Evolutionary conservation across 768 basidiomycete genomes (phyloP).

Genomic region (Termitomyces sp.): DNA sequence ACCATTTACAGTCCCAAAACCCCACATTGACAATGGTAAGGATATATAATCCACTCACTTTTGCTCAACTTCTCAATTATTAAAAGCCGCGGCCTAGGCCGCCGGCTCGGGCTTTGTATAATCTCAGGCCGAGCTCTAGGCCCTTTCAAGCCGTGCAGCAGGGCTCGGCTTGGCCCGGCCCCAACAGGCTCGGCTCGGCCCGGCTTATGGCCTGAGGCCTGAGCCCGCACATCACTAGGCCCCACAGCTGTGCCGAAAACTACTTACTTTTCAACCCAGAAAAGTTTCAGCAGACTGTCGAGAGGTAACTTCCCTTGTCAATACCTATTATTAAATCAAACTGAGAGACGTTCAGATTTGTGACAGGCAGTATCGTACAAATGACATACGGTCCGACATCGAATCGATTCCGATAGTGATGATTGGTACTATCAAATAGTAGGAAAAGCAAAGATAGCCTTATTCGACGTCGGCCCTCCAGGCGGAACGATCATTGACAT

Average conservation of each 20-base stretch:
- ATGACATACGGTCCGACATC: constrained; percentile 18
- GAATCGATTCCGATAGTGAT: constrained; percentile 8
- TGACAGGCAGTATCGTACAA: constrained; percentile 13
- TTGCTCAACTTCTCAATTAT: no score
- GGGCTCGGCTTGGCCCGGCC: no score
- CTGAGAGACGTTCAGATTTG: constrained; percentile 1
- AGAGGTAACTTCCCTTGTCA: not conserved
- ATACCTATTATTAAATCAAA: not conserved
- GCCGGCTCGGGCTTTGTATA: no score
- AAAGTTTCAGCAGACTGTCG: not conserved
- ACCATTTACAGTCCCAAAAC: no score
- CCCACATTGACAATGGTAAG: no score
- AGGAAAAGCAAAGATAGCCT: not conserved
- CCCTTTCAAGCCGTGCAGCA: no score
- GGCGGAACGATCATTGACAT: constrained; percentile 2
- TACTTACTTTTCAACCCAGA: not conserved
- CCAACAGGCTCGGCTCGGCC: no score
- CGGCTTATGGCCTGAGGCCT: no score
- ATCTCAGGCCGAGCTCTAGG: no score
- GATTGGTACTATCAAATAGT: constrained; percentile 13
- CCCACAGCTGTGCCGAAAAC: not conserved
- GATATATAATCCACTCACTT: no score
- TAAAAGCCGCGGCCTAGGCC: no score
- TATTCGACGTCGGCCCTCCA: constrained; percentile 4
- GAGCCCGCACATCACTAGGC: no score